Base-by-base conservation (phyloP, 2,329 filamentous ascomycete genomes). In the Talaromyces sp. region DNA sequence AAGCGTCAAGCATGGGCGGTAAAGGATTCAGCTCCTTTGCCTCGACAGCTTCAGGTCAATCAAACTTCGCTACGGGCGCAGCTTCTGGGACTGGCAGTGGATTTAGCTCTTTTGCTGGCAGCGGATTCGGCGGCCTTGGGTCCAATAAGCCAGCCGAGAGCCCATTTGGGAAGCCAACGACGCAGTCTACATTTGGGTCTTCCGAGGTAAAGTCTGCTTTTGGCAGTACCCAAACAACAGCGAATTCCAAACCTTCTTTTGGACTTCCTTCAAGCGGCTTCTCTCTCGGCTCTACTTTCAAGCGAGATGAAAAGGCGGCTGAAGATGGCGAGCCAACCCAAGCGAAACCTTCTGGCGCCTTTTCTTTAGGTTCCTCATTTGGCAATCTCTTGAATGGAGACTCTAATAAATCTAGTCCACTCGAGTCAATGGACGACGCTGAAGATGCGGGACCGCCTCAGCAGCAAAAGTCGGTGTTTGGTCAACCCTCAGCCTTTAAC, bases 241-340 rank as follows among this genome's bases (percentile, higher is more conserved):
- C 61, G 5, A 68, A 68, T 41, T 56, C 70, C 24, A 71, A 70
- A 56, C 67, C 67, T 31, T 56, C 67, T 0, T 74, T 76, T 56
- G 72, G 70, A 5, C 48, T 67, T 27, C 64, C 66, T 8, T 56
- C 65, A 14, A 61, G 67, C 61, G 68, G 68, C n/a, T 81, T 81
- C 64, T 70, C 68, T 8, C 64, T 80, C 24, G 75, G 74, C 1
- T 77, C 79, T 26, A 73, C 73, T 11, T 80, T 81, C 62, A 79
- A 79, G 64, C 69, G 68, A 3, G 78, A 80, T 60, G 72, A 69
- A 9, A 72, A 71, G 14, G 72, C 75, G 58, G 70, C 65, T 27
- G 73, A 73, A 60, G 77, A 79, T 66, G 70, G 74, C 41, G 61
- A 64, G 35, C 29, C 54, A 24, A 19, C 19, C 14, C 57, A 46